Conservation (phyloP, 2,329 filamentous ascomycete genomes). For the Fusarium nematophilum region DNA sequence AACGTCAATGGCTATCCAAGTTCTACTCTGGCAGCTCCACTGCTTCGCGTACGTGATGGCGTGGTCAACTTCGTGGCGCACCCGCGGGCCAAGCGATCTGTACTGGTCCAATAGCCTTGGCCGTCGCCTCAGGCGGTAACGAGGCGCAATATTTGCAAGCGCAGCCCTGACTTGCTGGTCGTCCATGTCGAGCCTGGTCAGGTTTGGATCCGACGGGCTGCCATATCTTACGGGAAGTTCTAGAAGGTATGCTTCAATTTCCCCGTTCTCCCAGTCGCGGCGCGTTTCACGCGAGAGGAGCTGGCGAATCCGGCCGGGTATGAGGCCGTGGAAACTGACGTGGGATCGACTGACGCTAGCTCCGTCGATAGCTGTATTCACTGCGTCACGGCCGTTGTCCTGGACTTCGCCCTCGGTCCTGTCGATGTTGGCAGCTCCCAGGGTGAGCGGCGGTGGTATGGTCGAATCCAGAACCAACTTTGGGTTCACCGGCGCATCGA, state of each 20-base stretch:
- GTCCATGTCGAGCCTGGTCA: background rate
- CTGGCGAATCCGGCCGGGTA: constrained; percentile 6
- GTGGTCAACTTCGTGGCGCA: background rate
- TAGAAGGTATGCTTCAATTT: background rate
- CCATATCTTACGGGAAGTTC: background rate
- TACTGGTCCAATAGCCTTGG: background rate
- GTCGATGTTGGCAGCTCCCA: no score
- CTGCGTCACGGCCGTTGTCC: no score
- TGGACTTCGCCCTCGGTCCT: no score
- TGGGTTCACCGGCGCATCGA: no score
- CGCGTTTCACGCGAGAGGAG: background rate
- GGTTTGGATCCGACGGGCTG: background rate
- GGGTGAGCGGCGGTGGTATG: no score
- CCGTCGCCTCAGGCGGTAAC: background rate
- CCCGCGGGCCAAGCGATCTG: background rate
- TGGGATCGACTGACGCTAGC: no score
- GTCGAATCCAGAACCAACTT: no score
- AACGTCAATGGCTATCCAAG: background rate
- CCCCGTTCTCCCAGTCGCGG: background rate
- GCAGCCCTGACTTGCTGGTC: background rate
- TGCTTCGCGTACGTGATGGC: background rate
- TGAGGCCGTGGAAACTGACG: no score
- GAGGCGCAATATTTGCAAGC: background rate
- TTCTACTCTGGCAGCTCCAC: background rate
- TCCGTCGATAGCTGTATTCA: no score